Conservation (phyloP, 176 grass and related monocot genomes). For the Tillandsia leiboldiana region DNA sequence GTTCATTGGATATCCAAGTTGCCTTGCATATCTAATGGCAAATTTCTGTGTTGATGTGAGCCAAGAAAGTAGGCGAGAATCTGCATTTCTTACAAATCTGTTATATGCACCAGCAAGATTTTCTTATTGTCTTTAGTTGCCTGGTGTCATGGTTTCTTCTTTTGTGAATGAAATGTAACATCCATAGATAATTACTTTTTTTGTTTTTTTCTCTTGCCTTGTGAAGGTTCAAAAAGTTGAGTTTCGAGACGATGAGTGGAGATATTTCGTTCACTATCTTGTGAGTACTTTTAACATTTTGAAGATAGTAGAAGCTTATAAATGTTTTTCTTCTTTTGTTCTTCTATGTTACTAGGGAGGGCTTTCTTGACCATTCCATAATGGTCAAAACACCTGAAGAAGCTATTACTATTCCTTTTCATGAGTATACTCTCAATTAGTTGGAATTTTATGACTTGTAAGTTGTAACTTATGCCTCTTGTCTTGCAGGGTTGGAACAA, state of each 20-base stretch:
- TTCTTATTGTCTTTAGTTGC: not conserved
- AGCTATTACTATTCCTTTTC: conserved; percentile 5
- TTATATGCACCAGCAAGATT: not conserved
- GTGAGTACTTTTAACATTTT: conserved; percentile 33
- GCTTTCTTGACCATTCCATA: not conserved
- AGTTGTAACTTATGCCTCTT: conserved; percentile 19
- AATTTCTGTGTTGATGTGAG: no score
- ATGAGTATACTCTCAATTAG: not conserved
- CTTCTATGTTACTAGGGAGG: no score
- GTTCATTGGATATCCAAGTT: no score
- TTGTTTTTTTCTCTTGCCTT: not conserved
- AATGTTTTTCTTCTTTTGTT: no score
- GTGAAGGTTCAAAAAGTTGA: conserved; percentile 80
- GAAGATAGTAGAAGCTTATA: not conserved
- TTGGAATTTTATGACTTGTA: not conserved
- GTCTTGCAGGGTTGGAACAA: conserved; percentile 97
- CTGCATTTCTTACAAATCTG: no score
- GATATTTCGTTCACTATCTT: conserved; percentile 87
- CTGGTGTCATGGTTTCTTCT: conserved; percentile 6
- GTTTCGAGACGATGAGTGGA: conserved; percentile 54
- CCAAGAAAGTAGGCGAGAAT: no score
- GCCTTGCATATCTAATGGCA: no score
- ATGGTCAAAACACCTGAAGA: conserved; percentile 3
- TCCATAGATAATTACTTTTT: not conserved
- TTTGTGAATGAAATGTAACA: conserved; percentile 10